Evolutionary conservation across 176 grass and related monocot species (phyloP).

Genomic region (Avena eriantha): DNA sequence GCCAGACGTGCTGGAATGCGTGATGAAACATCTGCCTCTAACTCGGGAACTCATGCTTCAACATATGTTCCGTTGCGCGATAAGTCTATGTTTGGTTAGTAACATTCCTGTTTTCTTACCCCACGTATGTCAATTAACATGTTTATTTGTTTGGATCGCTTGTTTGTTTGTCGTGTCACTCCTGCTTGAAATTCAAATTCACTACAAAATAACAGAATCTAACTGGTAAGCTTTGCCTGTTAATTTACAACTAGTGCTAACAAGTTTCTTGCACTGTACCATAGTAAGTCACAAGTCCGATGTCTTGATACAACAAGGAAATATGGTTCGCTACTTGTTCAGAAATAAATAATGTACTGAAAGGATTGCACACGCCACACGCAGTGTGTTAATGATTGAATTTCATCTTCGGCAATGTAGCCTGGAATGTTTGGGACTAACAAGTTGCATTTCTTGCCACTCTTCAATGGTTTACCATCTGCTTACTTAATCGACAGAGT

Average conservation of each 20-base stretch:
- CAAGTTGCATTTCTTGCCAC: not conserved
- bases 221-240: not conserved
- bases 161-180: conserved; percentile 8
- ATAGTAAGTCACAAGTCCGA: not conserved
- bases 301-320: not conserved
- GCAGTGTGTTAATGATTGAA: not conserved
- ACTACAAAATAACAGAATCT: not conserved
- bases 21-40: conserved; percentile 17
- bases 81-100: conserved; percentile 10
- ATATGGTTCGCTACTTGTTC: conserved; percentile 14
- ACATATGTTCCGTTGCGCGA: not conserved
- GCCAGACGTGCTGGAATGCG: not conserved
- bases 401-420: conserved; percentile 11
- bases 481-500: not conserved
- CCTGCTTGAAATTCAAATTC: conserved; percentile 2
- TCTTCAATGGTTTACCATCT: conserved; percentile 13
- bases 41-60: not conserved
- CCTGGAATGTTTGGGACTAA: conserved; percentile 25
- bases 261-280: conserved; percentile 17
- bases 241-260: not conserved
- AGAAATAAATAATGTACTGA: not conserved
- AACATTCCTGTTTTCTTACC: not conserved
- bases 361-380: conserved; percentile 9
- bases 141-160: not conserved
- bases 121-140: not conserved